A percentile compares a stretch with the other conserved stretches of the same genome.
phyloP scores from a whole-genome alignment of 176 grass and related monocot species.

The Oryza meridionalis region DNA sequence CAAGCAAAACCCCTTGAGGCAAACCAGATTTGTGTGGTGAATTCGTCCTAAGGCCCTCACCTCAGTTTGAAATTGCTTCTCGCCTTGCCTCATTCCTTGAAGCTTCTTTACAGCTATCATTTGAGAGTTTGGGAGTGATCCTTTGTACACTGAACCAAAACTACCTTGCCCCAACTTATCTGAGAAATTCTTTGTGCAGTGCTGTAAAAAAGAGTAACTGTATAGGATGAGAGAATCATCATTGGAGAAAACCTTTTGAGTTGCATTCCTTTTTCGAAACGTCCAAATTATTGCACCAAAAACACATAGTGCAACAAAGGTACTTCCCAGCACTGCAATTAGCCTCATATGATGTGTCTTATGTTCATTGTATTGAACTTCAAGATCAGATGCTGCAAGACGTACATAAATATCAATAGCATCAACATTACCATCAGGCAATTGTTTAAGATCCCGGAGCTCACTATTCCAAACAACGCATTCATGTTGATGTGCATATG shows the following conservation, averaged over 20 bases:
- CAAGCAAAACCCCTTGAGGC: conserved; percentile 36
- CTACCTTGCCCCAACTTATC: conserved; percentile 39
- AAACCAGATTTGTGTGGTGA: conserved; percentile 45
- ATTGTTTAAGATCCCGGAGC: conserved; percentile 20
- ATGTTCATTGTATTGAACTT: conserved; percentile 4
- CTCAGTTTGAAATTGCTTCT: conserved; percentile 52
- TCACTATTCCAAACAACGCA: conserved; percentile 45
- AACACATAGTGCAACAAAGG: background rate
- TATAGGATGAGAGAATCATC: conserved; percentile 17
- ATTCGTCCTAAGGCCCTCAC: conserved; percentile 43
- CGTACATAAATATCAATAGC: conserved; percentile 32
- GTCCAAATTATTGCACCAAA: background rate
- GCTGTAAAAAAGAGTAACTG: conserved; percentile 31
- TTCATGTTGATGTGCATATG: conserved; percentile 21
- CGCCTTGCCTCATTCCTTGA: conserved; percentile 40
- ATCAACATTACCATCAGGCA: conserved; percentile 26
- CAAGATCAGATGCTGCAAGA: conserved; percentile 32
- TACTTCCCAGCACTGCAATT: background rate
- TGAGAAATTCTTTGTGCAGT: conserved; percentile 47
- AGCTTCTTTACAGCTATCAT: conserved; percentile 53
- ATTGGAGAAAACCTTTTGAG: background rate
- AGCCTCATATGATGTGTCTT: background rate
- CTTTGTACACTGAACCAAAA: conserved; percentile 52
- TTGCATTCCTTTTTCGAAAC: background rate
- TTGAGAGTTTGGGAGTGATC: conserved; percentile 22